These are phyloP conservation scores for Ceratocystiopsis brevicomis DNA, from an alignment of 2,329 filamentous ascomycete genomes.

Conservation along the genomic window DNA sequence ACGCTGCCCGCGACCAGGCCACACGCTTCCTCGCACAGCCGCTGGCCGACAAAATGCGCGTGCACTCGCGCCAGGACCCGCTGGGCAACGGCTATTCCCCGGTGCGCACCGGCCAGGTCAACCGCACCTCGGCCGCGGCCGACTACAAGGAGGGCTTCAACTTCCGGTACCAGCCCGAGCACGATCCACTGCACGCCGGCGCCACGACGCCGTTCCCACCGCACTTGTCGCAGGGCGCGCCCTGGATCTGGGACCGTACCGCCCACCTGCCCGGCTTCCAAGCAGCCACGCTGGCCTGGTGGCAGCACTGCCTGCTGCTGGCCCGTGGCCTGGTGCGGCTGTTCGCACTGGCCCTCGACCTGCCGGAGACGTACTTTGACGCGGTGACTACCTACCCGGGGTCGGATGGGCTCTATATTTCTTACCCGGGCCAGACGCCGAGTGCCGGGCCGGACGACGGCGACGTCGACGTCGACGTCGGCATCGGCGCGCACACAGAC, in stretches of 20 bases:
- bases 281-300: constrained; percentile 10
- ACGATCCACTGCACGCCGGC: constrained; percentile 7
- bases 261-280: constrained; percentile 10
- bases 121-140: constrained; percentile 2
- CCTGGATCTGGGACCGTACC: no score
- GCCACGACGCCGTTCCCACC: neutral
- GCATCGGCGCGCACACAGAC: constrained; percentile 27
- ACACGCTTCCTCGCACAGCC: constrained; percentile 10
- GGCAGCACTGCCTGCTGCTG: constrained; percentile 10
- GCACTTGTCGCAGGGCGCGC: constrained; percentile 2
- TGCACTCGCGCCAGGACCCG: constrained; percentile 4
- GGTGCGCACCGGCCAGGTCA: constrained; percentile 8
- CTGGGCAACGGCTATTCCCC: constrained; percentile 10
- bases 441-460: constrained; percentile 10
- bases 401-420: constrained; percentile 11
- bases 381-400: constrained; percentile 20
- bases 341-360: constrained; percentile 10
- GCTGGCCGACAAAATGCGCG: constrained; percentile 9
- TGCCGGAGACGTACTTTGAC: constrained; percentile 18
- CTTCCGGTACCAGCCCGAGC: constrained; percentile 11
- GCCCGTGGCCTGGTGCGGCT: constrained; percentile 10
- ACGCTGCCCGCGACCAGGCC: constrained; percentile 3
- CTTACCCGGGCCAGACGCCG: constrained; percentile 8
- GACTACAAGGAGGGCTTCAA: constrained; percentile 12
- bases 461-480: constrained; percentile 18